A percentile compares a stretch with the other conserved stretches of the same genome.
phyloP scores from a whole-genome alignment of 202 grass and related monocot genomes.

The Musa balbisiana region DNA sequence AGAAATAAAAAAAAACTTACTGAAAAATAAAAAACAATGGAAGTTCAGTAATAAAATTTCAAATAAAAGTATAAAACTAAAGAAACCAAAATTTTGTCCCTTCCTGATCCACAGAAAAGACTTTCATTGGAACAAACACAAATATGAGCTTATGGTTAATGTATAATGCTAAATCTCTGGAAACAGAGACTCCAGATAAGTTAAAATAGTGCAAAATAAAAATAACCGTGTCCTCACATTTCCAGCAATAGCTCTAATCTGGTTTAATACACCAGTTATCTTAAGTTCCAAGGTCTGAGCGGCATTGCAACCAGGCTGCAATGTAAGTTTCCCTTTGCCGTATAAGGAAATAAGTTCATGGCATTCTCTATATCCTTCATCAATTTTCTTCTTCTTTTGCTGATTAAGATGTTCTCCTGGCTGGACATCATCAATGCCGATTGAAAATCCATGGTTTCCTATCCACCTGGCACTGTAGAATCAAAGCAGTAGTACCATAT shows the following conservation, averaged over 20 bases:
- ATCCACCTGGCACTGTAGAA: constrained; percentile 88
- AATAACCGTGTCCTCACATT: constrained; percentile 39
- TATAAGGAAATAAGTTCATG: constrained; percentile 66
- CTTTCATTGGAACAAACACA: neutral
- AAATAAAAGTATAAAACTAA: neutral
- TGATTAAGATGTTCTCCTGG: constrained; percentile 57
- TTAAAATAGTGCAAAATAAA: neutral
- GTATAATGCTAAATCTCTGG: neutral
- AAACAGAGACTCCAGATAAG: neutral
- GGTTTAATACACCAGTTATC: constrained; percentile 59
- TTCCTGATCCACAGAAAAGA: neutral
- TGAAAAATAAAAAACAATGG: neutral
- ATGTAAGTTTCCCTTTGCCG: constrained; percentile 49
- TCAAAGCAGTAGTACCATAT: neutral
- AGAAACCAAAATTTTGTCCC: neutral
- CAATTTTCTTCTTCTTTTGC: constrained; percentile 65
- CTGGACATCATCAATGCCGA: constrained; percentile 90
- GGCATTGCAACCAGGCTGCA: constrained; percentile 57
- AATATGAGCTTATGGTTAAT: neutral
- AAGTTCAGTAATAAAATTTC: neutral
- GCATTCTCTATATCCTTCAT: constrained; percentile 59
- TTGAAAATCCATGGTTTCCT: constrained; percentile 97
- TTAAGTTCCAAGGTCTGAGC: constrained; percentile 68
- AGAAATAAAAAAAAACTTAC: constrained; percentile 5
- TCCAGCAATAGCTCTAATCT: constrained; percentile 66